Base-by-base conservation (phyloP, 2,329 filamentous ascomycete genomes). In the Fusarium tanahbumbuense region DNA sequence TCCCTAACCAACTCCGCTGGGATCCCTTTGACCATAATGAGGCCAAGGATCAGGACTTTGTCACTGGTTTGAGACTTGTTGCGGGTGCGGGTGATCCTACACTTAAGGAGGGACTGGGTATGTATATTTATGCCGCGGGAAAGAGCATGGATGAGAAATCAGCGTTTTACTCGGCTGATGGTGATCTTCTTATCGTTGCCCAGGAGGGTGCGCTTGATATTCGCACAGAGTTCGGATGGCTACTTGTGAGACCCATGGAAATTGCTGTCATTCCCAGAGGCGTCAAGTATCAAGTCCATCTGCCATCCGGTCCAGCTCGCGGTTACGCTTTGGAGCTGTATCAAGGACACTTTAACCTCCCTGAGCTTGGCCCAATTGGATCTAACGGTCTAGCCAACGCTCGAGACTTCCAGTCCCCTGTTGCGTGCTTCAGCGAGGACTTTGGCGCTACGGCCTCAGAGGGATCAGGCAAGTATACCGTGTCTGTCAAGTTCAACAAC, bases 151-250 rank as follows among this genome's bases (percentile, higher is more conserved):
- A 85, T 50, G 81, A 85, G n/a, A 87, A 87, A 41, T 85, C 91
- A 52, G 93, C 93, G 0, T 97, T 94, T 78, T 97, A 95, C 84
- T 94, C 91, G 6, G 91, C 93, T 0, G 92, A 95, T 76, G 92
- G 92, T 15, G 92, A 95, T 77, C 87, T 93, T 73, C 80, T 94
- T 59, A 89, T 95, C 67, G 91, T 95, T 16, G 85, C 91, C 3
- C 92, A 95, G 77, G 87, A 92, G 68, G 92, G 92, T 4, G 85
- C 86, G 16, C 81, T 95, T 41, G 91, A 94, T 75, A 91, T 95
- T 67, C 88, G 90, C 74, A 95, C 92, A 2, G 92, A 95, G 79
- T 83, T 94, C 49, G 93, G 92, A 47, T 87, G 86, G 75, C 82
- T 95, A 8, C 86, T 93, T 45, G 89, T 94, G n/a, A 86, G 92